Conservation (phyloP, 352 stramenopile genomes). For the Halophytophthora polymorphica region DNA sequence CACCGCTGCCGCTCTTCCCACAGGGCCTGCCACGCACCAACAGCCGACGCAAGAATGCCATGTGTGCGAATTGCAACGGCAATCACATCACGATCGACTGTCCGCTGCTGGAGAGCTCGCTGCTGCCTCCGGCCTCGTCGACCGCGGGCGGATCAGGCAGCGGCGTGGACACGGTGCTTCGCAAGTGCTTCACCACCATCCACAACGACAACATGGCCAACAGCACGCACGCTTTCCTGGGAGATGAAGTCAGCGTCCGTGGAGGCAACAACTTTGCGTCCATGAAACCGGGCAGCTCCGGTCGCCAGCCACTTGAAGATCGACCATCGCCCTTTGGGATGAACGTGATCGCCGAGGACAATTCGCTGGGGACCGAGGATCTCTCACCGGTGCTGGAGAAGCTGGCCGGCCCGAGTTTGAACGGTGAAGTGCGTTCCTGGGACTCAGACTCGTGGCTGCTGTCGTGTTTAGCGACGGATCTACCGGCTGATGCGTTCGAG, state of each 20-base stretch:
- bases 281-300: constrained; percentile 30
- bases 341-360: constrained; percentile 69
- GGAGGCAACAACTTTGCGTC: constrained; percentile 49
- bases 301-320: constrained; percentile 20
- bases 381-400: constrained; percentile 37
- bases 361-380: constrained; percentile 33
- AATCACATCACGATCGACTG: constrained; percentile 84
- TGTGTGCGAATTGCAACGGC: constrained; percentile 76
- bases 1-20: constrained; percentile 31
- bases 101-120: constrained; percentile 56
- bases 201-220: constrained; percentile 85
- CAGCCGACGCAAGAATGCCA: constrained; percentile 58
- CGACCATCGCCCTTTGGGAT: constrained; percentile 61
- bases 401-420: constrained; percentile 20
- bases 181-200: constrained; percentile 84
- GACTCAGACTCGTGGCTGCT: constrained; percentile 59
- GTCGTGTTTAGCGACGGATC: constrained; percentile 57
- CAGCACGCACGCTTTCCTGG: constrained; percentile 80
- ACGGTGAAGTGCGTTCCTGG: constrained; percentile 37
- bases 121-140: constrained; percentile 20
- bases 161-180: constrained; percentile 68
- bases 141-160: constrained; percentile 11
- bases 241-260: constrained; percentile 83
- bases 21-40: constrained; percentile 41
- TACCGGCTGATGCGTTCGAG: constrained; percentile 62